These are phyloP conservation scores for Floccularia luteovirens DNA, from an alignment of 768 basidiomycete species.

Conservation along the genomic window DNA sequence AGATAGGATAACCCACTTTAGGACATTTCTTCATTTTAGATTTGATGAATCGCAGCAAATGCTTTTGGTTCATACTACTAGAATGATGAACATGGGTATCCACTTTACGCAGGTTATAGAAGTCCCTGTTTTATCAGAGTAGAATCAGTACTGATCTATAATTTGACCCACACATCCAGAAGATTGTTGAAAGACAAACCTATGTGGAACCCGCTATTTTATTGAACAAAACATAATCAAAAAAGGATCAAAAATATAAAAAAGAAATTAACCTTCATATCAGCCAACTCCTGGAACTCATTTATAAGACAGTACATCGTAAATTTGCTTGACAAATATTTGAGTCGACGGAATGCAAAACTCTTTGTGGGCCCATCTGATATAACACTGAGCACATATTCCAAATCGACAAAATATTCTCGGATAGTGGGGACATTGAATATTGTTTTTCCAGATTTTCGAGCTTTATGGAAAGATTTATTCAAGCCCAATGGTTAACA, in stretches of 20 bases:
- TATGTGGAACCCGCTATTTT: conserved; percentile 68
- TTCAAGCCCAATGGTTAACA: too few species aligned
- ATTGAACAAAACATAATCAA: conserved; percentile 1
- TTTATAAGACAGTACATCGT: conserved; percentile 89
- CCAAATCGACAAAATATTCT: conserved; percentile 95
- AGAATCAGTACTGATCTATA: background rate
- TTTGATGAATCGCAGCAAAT: conserved; percentile 96
- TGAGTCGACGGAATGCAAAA: conserved; percentile 86
- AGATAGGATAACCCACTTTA: conserved; percentile 37
- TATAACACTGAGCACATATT: conserved; percentile 85
- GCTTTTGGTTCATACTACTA: conserved; percentile 99
- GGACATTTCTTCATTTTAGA: conserved; percentile 92
- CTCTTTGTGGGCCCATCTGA: conserved; percentile 95
- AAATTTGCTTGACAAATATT: conserved; percentile 90
- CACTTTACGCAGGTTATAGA: conserved; percentile 97
- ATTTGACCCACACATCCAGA: background rate
- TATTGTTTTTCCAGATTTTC: conserved; percentile 38
- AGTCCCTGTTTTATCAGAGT: conserved; percentile 70
- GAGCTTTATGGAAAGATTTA: conserved; percentile 9
- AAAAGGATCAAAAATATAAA: background rate
- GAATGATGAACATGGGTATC: conserved; percentile 99
- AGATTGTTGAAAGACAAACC: too few species aligned
- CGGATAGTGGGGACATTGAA: conserved; percentile 80
- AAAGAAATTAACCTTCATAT: conserved; percentile 79
- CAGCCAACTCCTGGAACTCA: conserved; percentile 88